Base-by-base conservation (phyloP, 352 stramenopile genomes). In the Pythium pectinolyticum region DNA sequence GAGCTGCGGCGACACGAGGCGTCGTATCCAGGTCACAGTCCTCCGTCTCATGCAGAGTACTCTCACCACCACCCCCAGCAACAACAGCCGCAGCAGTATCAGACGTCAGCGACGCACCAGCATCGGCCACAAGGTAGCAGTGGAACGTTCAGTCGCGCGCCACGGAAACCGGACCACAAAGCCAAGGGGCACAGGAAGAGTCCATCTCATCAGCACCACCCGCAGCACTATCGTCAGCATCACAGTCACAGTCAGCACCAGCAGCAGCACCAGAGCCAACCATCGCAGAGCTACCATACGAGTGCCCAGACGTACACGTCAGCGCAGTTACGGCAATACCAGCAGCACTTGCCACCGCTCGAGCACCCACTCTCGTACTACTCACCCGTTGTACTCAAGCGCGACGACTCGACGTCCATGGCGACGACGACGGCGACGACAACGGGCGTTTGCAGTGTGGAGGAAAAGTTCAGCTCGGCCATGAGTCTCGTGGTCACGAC, bases 391-490 rank as follows among this genome's bases (percentile, higher is more conserved):
- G 22, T 10, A 2, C 6, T 37, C 5, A 66, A 53, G 49, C 58
- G 50, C 17, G 63, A 61, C 14, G 55, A 70, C 41, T 46, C 54
- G 35, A 62, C n/a, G n/a, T n/a, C n/a, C n/a, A n/a, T n/a, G n/a
- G n/a, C n/a, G n/a, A n/a, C n/a, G n/a, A n/a, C n/a, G n/a, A n/a
- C n/a, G n/a, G n/a, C n/a, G n/a, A n/a, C n/a, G n/a, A n/a, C n/a
- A n/a, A n/a, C 63, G 17, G 59, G 49, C 8, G 56, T 70, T 20
- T 66, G 56, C 57, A 50, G 53, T 11, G 63, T 70, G 8, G 63
- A 66, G 34, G 63, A 70, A n/a, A 60, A 69, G 25, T 69, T 69
- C 37, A 69, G 61, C 41, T 69, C 61, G 2, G 61, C 47, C 34
- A 69, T 69, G 61, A 70, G 51, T 57, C 46, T 70, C 12, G 62